Evolutionary conservation across 768 basidiomycete species (phyloP), one percentile per base, ranked within the genome.

Genomic region (Cystofilobasidium macerans): DNA sequence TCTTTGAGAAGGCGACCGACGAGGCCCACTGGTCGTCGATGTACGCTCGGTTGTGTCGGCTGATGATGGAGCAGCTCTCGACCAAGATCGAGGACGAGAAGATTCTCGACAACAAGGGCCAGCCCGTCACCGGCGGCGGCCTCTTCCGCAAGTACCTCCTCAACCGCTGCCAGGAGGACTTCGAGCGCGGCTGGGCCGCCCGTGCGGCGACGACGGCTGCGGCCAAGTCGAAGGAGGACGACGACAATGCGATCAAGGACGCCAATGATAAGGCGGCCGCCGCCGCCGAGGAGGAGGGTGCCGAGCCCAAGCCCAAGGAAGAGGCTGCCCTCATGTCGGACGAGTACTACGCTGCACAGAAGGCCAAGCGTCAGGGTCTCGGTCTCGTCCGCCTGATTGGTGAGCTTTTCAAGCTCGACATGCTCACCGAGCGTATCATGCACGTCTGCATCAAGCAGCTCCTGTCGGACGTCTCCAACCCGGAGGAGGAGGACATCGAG

Each of bases 301-400:
- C 82, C 1, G 80, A 78, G 28, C 36, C 60, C 24, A 59, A 59
- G 7, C 85, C 82, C 63, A 68, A 68, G 62, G 86, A 87, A 72
- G 81, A 83, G 69, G 89, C 83, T 18, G 77, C 75, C 36, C 81
- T 95, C 33, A 88, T 95, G 75, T 93, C 89, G 16, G 90, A 95
- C 1, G 94, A 95, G 77, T 97, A 97, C 79, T 93, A 94, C 72
- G 86, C 86, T 43, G 90, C 90, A 20, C 87, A 93, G 77, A 95
- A 94, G 80, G 94, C 92, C 47, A 98, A 97, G 80, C 88, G 93
- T 68, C 88, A 89, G 69, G 93, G 94, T 76, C 85, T 97, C 16
- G 91, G 94, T 80, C 82, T 99, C 71, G 91, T 97, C 79, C 89
- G 88, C 77, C 93, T 99, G 79, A 97, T 98, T 69, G 93, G 94